Evolutionary conservation across 164 flowering plant species (phyloP).

Genomic region (Piper betle): DNA sequence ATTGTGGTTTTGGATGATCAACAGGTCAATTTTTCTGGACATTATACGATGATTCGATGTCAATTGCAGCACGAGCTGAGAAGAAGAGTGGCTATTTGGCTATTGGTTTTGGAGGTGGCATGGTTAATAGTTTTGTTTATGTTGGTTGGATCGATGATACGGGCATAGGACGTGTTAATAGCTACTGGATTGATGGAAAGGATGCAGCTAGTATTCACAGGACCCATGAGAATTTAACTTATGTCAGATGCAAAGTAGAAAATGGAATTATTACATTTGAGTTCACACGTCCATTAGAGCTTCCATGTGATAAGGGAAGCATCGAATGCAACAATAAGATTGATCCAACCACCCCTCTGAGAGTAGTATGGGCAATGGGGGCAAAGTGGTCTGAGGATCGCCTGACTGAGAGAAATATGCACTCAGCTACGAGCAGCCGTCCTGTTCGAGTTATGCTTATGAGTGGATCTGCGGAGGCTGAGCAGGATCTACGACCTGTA

Average conservation of each 20-base stretch:
- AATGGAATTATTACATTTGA: slow-evolving; percentile 86
- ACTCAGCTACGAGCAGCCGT: slow-evolving; percentile 59
- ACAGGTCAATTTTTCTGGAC: slow-evolving; percentile 96
- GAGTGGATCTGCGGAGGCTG: slow-evolving; percentile 96
- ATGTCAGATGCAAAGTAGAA: slow-evolving; percentile 81
- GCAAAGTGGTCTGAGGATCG: slow-evolving; percentile 62
- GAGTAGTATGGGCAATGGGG: slow-evolving; percentile 96
- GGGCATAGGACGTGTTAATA: slow-evolving; percentile 60
- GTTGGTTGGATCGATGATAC: slow-evolving; percentile 78
- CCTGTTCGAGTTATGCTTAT: slow-evolving; percentile 62
- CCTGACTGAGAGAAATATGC: slow-evolving; percentile 77
- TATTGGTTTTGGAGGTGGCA: slow-evolving; percentile 77
- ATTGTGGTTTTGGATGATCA: slow-evolving; percentile 92
- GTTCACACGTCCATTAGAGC: slow-evolving; percentile 74
- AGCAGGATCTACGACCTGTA: slow-evolving; percentile 86
- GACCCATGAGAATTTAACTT: slow-evolving; percentile 75
- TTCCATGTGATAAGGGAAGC: slow-evolving; percentile 37
- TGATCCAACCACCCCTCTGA: slow-evolving; percentile 82
- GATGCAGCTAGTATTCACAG: slow-evolving; percentile 65
- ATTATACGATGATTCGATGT: slow-evolving; percentile 47
- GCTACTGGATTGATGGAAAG: slow-evolving; percentile 85
- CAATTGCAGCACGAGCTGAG: slow-evolving; percentile 86
- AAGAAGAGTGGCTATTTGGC: slow-evolving; percentile 94
- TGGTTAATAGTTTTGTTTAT: slow-evolving; percentile 86
- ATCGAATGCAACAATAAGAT: slow-evolving; percentile 75